A percentile compares a stretch with the other conserved stretches of the same genome.
Conservation (phyloP, 805 yeast genomes). For the Schwanniomyces pseudopolymorphus region DNA sequence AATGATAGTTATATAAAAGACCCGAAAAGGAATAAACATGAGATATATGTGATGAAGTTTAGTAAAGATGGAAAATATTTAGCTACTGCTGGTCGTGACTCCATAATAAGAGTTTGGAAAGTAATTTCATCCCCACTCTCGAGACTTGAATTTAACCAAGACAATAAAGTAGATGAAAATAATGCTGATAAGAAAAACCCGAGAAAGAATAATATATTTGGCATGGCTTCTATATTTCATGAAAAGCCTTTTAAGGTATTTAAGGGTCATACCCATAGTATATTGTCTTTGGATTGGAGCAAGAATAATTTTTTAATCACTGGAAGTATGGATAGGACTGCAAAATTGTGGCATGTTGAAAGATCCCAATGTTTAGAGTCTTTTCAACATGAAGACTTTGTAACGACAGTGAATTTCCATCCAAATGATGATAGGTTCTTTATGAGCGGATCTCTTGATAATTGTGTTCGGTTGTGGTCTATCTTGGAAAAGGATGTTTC, state of each 20-base stretch:
- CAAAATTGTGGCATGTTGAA: conserved; percentile 81
- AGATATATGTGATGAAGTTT: conserved; percentile 75
- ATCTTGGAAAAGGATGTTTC: conserved; percentile 70
- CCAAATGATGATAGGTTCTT: conserved; percentile 87
- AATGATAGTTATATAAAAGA: background rate
- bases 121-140: conserved; percentile 74
- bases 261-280: conserved; percentile 66
- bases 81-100: conserved; percentile 83
- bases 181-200: conserved; percentile 7
- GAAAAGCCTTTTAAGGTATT: conserved; percentile 60
- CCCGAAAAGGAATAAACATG: conserved; percentile 26
- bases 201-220: conserved; percentile 18
- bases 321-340: conserved; percentile 84
- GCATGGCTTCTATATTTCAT: conserved; percentile 77
- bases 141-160: conserved; percentile 45
- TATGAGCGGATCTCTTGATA: conserved; percentile 77
- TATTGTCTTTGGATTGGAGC: conserved; percentile 84
- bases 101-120: conserved; percentile 70
- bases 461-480: conserved; percentile 77
- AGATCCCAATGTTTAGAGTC: conserved; percentile 59
- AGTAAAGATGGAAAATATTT: conserved; percentile 77
- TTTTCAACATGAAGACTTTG: conserved; percentile 77
- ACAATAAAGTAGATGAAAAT: conserved; percentile 20
- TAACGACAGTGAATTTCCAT: conserved; percentile 76
- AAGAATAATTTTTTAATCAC: conserved; percentile 77